Conservation (phyloP, 1,284 basidiomycete species). For the Fomitopsis pinicola region DNA sequence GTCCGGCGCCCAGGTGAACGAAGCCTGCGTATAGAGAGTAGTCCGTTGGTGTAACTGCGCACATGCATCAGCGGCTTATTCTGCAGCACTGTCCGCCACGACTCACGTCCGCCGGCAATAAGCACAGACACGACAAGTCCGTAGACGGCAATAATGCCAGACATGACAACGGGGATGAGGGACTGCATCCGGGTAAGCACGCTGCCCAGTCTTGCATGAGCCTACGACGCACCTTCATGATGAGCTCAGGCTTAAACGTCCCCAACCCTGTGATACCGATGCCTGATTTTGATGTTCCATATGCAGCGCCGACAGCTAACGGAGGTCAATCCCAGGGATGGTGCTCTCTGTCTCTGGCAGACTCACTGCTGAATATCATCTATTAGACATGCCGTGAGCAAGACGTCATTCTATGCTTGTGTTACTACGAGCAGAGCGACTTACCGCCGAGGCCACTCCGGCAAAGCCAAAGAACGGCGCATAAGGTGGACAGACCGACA, state of each 20-base stretch:
- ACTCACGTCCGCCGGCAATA: conserved; percentile 58
- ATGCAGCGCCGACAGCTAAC: conserved; percentile 88
- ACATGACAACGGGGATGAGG: conserved; percentile 88
- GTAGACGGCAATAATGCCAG: conserved; percentile 73
- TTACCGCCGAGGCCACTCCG: conserved; percentile 76
- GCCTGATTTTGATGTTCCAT: conserved; percentile 95
- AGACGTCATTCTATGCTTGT: conserved; percentile 1
- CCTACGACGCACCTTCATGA: conserved; percentile 82
- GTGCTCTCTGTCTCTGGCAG: not conserved
- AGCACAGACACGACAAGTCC: conserved; percentile 68
- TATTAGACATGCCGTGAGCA: conserved; percentile 23
- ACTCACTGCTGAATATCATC: conserved; percentile 87
- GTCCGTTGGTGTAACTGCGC: conserved; percentile 58
- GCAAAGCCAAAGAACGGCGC: conserved; percentile 86
- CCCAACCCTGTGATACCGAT: conserved; percentile 98
- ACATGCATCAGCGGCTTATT: conserved; percentile 9
- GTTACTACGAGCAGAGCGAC: conserved; percentile 25
- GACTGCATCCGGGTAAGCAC: conserved; percentile 47
- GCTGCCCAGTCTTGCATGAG: too few relatives aligned
- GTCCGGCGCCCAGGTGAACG: conserved; percentile 91
- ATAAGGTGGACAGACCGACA: conserved; percentile 67
- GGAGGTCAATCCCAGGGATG: not conserved
- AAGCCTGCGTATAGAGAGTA: conserved; percentile 86
- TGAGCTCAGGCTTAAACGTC: conserved; percentile 90
- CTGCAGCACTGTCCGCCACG: not conserved